Conservation (phyloP, 305 asterid species). For the Fraxinus greggii region DNA sequence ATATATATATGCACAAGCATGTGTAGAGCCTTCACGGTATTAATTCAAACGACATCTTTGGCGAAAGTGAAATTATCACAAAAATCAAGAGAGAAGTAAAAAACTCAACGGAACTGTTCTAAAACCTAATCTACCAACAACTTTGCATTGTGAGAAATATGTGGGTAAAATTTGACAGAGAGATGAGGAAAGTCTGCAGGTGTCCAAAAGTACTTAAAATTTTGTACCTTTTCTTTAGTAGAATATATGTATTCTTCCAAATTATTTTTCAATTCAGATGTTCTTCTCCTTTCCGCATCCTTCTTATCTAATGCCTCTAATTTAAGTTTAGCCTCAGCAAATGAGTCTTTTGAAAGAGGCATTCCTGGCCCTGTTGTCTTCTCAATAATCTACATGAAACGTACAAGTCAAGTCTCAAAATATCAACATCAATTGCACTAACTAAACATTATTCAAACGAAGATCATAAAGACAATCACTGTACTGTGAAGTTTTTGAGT, state of each 20-base stretch:
- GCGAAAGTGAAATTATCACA: not conserved
- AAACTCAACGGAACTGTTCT: conserved; percentile 6
- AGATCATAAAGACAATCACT: not conserved
- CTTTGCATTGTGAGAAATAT: conserved; percentile 16
- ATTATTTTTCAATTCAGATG: conserved; percentile 94
- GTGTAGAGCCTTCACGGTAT: conserved; percentile 9
- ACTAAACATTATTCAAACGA: conserved; percentile 12
- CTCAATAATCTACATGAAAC: conserved; percentile 58
- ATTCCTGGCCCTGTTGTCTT: conserved; percentile 81
- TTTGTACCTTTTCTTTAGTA: conserved; percentile 82
- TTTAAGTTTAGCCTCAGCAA: conserved; percentile 62
- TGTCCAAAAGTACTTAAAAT: not conserved
- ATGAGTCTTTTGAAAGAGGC: conserved; percentile 70
- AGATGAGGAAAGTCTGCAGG: not conserved
- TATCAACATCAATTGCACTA: not conserved
- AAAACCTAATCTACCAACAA: conserved; percentile 3
- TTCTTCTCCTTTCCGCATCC: conserved; percentile 93
- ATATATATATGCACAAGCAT: not conserved
- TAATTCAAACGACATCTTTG: conserved; percentile 5
- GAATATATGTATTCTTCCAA: conserved; percentile 93
- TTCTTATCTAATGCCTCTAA: conserved; percentile 80
- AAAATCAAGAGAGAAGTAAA: conserved; percentile 6
- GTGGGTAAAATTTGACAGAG: conserved; percentile 11
- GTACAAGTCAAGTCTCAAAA: conserved; percentile 17
- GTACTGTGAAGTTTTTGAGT: not conserved